These are phyloP conservation scores for Trichoderma sp. DNA, from an alignment of 2,329 filamentous ascomycete genomes.

Conservation along the genomic window DNA sequence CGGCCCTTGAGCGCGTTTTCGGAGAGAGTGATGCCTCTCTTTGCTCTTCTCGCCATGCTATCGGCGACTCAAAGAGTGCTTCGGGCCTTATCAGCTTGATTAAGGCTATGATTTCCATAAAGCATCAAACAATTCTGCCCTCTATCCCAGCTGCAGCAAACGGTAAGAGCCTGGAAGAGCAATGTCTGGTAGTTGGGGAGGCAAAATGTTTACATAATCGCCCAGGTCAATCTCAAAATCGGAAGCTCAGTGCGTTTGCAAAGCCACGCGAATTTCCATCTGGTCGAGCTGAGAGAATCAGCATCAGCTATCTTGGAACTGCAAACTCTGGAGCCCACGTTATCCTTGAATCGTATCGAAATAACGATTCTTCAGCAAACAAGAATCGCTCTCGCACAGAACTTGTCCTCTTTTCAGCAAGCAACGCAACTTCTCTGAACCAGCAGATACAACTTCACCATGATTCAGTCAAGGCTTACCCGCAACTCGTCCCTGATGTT, in stretches of 20 bases:
- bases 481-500: neutral
- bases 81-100: slow-evolving; percentile 29
- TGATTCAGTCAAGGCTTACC: neutral
- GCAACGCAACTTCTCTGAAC: slow-evolving; percentile 1
- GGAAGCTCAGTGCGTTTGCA: neutral
- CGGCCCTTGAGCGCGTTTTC: slow-evolving; percentile 36
- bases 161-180: slow-evolving; percentile 17
- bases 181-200: neutral
- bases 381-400: neutral
- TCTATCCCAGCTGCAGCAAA: slow-evolving; percentile 23
- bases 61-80: slow-evolving; percentile 30
- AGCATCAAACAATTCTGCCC: neutral
- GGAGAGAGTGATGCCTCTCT: slow-evolving; percentile 28
- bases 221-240: neutral
- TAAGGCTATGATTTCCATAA: slow-evolving; percentile 25
- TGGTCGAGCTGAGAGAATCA: neutral
- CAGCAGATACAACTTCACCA: slow-evolving; percentile 7
- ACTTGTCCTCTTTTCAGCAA: slow-evolving; percentile 17
- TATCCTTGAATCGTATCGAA: neutral
- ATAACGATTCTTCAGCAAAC: neutral
- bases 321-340: neutral
- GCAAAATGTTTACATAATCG: neutral
- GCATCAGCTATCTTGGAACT: neutral
- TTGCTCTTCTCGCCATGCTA: slow-evolving; percentile 27
- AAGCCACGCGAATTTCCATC: neutral